Conservation (phyloP, 495 filamentous ascomycete species). For the Talaromyces thailandensis region DNA sequence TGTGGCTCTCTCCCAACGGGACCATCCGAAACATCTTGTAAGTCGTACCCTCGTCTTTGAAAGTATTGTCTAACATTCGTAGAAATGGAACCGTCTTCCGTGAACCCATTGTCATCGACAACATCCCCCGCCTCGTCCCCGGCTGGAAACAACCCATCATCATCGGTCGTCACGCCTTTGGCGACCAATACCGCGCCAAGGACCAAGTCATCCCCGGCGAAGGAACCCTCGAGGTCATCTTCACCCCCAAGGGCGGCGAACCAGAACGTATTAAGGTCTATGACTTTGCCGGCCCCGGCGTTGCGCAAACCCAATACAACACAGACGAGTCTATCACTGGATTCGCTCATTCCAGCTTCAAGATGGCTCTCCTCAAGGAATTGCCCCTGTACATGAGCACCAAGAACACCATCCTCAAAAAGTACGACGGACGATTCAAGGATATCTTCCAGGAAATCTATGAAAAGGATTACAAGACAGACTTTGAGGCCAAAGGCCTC, state of each 20-base stretch:
- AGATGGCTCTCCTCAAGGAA: slow-evolving; percentile 78
- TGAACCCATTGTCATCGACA: slow-evolving; percentile 92
- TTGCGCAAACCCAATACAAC: slow-evolving; percentile 95
- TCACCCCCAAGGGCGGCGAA: slow-evolving; percentile 74
- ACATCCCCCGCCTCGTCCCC: slow-evolving; percentile 83
- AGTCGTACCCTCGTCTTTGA: slow-evolving; percentile 9
- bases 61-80: slow-evolving; percentile 5
- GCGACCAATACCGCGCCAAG: slow-evolving; percentile 96
- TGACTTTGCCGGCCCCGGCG: slow-evolving; percentile 80
- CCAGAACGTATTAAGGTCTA: slow-evolving; percentile 83
- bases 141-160: slow-evolving; percentile 99
- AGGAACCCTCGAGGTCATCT: slow-evolving; percentile 88
- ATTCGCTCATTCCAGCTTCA: slow-evolving; percentile 94
- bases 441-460: slow-evolving; percentile 98
- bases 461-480: slow-evolving; percentile 73
- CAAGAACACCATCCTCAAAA: slow-evolving; percentile 99
- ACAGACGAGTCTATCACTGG: slow-evolving; percentile 89
- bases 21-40: slow-evolving; percentile 89
- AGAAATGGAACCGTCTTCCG: slow-evolving; percentile 93
- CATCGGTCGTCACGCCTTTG: slow-evolving; percentile 96
- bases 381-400: slow-evolving; percentile 97
- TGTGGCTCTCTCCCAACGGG: slow-evolving; percentile 98
- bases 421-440: slow-evolving; percentile 97
- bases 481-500: slow-evolving; percentile 83
- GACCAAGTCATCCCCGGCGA: slow-evolving; percentile 73